phyloP scores from a whole-genome alignment of 768 basidiomycete species.

The Phaeotremella skinneri region DNA sequence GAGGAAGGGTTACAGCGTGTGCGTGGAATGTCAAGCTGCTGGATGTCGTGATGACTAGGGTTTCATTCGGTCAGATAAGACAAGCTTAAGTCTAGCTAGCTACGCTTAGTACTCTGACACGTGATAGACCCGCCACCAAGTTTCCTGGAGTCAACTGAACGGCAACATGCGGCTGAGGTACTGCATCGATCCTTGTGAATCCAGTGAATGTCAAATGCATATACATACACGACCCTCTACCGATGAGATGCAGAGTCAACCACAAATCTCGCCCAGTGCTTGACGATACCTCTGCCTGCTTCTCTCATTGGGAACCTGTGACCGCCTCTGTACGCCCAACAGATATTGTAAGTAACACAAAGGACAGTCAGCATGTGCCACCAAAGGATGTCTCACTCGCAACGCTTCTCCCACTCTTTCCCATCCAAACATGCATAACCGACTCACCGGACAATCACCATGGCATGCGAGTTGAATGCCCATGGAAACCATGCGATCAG shows the following conservation, averaged over 20 bases:
- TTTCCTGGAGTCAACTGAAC: no score
- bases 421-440: neutral
- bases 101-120: no score
- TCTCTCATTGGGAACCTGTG: slow-evolving; percentile 39
- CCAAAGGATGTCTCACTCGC: neutral
- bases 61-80: no score
- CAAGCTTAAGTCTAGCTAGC: no score
- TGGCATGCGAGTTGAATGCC: slow-evolving; percentile 45
- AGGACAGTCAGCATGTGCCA: neutral
- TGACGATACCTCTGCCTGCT: slow-evolving; percentile 43
- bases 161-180: no score
- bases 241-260: slow-evolving; percentile 7
- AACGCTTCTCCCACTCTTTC: neutral
- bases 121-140: no score
- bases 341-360: neutral
- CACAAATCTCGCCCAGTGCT: slow-evolving; percentile 35
- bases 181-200: no score
- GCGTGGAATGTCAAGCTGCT: no score
- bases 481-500: slow-evolving; percentile 47
- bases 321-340: slow-evolving; percentile 23
- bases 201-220: no score
- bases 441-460: slow-evolving; percentile 42
- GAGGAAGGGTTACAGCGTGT: no score
- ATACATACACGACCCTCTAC: neutral
- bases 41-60: no score